Evolutionary conservation across 2,329 filamentous ascomycete species (phyloP), one percentile per base, ranked within the genome.

Genomic region (Clarireedia sp.): DNA sequence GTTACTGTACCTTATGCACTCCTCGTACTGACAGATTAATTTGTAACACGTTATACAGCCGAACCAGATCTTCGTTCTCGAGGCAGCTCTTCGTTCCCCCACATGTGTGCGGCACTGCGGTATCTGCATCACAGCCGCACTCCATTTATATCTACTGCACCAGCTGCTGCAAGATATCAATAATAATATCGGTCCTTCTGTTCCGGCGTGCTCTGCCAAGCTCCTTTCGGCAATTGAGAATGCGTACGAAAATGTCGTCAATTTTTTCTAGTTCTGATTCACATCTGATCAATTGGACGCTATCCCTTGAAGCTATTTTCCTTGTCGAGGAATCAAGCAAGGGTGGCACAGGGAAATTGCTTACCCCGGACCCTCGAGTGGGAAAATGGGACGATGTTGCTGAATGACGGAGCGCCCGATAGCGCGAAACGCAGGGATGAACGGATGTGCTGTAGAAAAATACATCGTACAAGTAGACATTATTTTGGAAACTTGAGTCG

Each of bases 31-130:
- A 50, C 46, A 54, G 46, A 54, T 49, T 54, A 40, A 38, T 29
- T 48, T 77, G 2, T 67, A 75, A 29, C 78, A 82, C 61, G 72
- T 85, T 24, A 82, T 78, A 77, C 73, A 79, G 8, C 82, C 81
- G 0, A 81, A 78, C 75, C 82, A 82, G 62, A 71, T 85, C 3
- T 78, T 83, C 65, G 64, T 73, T 0, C 85, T 41, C 38, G 19
- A 41, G 19, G 38, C 38, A 81, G 65, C 81, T 82, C 0, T 83
- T 85, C 56, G 33, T 58, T 37, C 33, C n/a, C 50, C 41, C 45
- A 41, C 41, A 46, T 21, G 38, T 43, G 37, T 26, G 10, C 45
- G 26, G 19, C 33, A 41, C 16, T 26, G 10, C 45, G 26, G 19
- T 45, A 41, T 19, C 41, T 52, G 41, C 50, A 52, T 45, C 29